A percentile compares a stretch with the other conserved stretches of the same genome.
Conservation (phyloP, 164 flowering plant genomes). For the Tetracentron sinense region DNA sequence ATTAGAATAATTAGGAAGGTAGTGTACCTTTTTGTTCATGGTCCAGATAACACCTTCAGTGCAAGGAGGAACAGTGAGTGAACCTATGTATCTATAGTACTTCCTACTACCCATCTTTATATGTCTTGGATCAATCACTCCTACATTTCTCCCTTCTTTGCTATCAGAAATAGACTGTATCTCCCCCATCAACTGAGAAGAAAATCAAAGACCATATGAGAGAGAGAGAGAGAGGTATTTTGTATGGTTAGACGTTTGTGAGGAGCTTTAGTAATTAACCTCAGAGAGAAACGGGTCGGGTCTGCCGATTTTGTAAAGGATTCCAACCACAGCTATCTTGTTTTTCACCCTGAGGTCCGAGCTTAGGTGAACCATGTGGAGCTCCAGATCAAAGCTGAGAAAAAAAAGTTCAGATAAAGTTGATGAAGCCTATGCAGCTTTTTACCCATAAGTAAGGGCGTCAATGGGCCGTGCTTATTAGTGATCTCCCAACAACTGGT, state of each 20-base stretch:
- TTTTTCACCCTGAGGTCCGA: conserved; percentile 13
- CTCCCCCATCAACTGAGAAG: conserved; percentile 11
- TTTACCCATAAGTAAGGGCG: too few species aligned
- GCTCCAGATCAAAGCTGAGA: conserved; percentile 47
- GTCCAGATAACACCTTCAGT: conserved; percentile 35
- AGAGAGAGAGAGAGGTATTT: background rate
- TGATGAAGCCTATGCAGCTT: too few species aligned
- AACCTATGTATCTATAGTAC: conserved; percentile 23
- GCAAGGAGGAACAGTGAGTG: conserved; percentile 36
- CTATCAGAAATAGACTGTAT: conserved; percentile 14
- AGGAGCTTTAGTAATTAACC: conserved; percentile 34
- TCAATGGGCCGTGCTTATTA: too few species aligned
- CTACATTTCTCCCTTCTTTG: conserved; percentile 3
- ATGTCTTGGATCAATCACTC: conserved; percentile 15
- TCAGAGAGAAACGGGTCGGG: conserved; percentile 46
- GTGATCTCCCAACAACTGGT: too few species aligned
- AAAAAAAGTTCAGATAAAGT: background rate
- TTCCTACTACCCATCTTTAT: conserved; percentile 10
- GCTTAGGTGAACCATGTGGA: conserved; percentile 57
- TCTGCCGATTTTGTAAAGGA: conserved; percentile 41
- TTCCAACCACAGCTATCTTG: conserved; percentile 44
- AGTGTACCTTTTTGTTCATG: conserved; percentile 18
- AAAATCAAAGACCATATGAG: background rate
- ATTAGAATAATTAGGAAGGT: background rate
- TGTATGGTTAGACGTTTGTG: too few species aligned